Conservation (phyloP, 1,139 yeast species). For the Pichia sp. region DNA sequence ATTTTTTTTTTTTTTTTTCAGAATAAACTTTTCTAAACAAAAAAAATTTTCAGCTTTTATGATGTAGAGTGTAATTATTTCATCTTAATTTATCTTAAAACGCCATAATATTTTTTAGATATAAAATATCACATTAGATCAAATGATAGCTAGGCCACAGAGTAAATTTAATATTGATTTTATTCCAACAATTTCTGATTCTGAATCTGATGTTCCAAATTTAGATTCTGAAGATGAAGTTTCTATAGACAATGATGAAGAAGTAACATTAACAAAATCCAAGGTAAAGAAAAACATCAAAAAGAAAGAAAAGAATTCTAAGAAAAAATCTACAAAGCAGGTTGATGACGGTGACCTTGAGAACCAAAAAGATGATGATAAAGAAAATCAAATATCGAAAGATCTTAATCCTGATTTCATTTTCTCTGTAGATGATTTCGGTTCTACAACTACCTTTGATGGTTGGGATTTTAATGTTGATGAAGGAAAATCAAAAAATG, state of each 20-base stretch:
- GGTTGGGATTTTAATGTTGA: conserved; percentile 77
- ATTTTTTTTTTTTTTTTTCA: too few species aligned
- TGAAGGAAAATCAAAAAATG: conserved; percentile 28
- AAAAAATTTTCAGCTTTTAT: too few species aligned
- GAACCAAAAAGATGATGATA: conserved; percentile 41
- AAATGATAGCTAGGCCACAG: too few species aligned
- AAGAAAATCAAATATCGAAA: conserved; percentile 30
- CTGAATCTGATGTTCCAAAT: conserved; percentile 55
- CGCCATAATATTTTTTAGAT: too few species aligned
- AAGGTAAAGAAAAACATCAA: background rate
- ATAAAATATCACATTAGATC: too few species aligned
- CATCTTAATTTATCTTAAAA: too few species aligned
- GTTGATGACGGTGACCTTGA: conserved; percentile 1
- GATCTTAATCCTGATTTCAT: conserved; percentile 65
- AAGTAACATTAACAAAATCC: conserved; percentile 15
- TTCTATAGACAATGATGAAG: conserved; percentile 16
- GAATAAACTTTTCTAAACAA: too few species aligned
- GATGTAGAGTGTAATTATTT: too few species aligned
- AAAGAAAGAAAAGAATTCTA: background rate
- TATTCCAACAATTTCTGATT: conserved; percentile 70
- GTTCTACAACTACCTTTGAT: conserved; percentile 47
- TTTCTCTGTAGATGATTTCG: conserved; percentile 57
- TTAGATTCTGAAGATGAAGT: conserved; percentile 37
- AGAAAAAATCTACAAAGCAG: too few species aligned
- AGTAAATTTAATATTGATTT: conserved; percentile 31